Base-by-base conservation (phyloP, 2,329 filamentous ascomycete genomes). In the Microdochium nivale region DNA sequence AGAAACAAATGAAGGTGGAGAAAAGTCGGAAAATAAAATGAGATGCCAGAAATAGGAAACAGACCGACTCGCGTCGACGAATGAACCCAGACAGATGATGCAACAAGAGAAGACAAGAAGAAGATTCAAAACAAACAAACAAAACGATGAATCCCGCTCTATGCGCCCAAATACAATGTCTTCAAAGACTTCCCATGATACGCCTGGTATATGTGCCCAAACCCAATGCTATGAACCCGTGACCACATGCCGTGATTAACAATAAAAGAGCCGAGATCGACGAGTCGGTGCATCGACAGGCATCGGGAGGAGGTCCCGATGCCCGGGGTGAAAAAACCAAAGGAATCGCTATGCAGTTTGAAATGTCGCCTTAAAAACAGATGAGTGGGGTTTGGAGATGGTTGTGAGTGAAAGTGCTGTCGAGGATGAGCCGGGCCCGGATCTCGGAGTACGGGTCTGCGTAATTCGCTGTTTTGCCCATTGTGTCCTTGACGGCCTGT, bases 401-500 rank as follows among this genome's bases (percentile, higher is more conserved):
- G 19, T 16, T 7, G 13, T 14, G 16, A 40, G 50, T 48, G 50
- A 52, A 47, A 49, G 47, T 30, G 49, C 37, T 14, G 32, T 32
- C 16, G 23, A 4, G 13, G 35, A 40, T 16, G 19, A 16, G 35
- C 35, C n/a, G n/a, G n/a, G n/a, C 35, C 14, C 16, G 13, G 13
- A 19, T 5, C 4, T 40, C 19, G 35, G 35, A 19, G 35, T 5
- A 19, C 32, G 16, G 16, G 40, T 7, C 23, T 19, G 19, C 9
- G 40, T 44, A 23, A 52, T 50, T 51, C 54, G 47, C 55, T 49
- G 49, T 54, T 56, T 53, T 52, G 53, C 59, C 50, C 53, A 23
- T 48, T 51, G 46, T 52, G 60, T 61, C 62, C 62, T 60, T 58
- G 58, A 58, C 60, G 61, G 60, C 47, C 49, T 51, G 46, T 59